Evolutionary conservation across 176 grass and related monocot genomes (phyloP).

Genomic region (Rhynchospora breviuscula): DNA sequence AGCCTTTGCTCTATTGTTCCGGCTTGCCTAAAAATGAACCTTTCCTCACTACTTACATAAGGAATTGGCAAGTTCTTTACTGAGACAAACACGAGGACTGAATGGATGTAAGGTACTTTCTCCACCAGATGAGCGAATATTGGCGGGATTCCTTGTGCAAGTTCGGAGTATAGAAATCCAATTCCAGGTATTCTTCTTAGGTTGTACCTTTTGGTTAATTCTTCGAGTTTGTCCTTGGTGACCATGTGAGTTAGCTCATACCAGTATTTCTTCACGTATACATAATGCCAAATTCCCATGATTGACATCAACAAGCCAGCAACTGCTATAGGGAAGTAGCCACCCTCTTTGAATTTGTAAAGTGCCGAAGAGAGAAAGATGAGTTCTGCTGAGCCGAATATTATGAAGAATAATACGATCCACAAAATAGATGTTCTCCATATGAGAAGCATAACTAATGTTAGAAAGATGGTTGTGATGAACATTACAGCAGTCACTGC

Average conservation of each 20-base stretch:
- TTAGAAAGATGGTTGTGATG: constrained; percentile 47
- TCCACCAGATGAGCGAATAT: constrained; percentile 62
- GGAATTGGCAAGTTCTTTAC: constrained; percentile 64
- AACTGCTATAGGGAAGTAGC: constrained; percentile 57
- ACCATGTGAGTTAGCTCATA: constrained; percentile 44
- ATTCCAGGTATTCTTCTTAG: constrained; percentile 44
- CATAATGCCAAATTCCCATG: constrained; percentile 83
- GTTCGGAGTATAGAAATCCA: constrained; percentile 68
- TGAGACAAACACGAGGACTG: constrained; percentile 61
- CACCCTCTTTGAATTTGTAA: constrained; percentile 63
- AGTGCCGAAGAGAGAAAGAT: constrained; percentile 62
- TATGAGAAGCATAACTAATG: constrained; percentile 50
- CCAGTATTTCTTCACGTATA: constrained; percentile 43
- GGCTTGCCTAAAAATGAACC: constrained; percentile 60
- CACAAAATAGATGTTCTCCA: constrained; percentile 41
- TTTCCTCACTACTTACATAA: constrained; percentile 36
- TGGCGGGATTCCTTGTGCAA: constrained; percentile 72
- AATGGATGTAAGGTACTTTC: constrained; percentile 60
- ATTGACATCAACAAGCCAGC: constrained; percentile 34
- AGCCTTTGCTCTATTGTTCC: constrained; percentile 2
- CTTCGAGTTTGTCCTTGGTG: constrained; percentile 25
- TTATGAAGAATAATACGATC: constrained; percentile 41
- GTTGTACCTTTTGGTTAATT: constrained; percentile 11
- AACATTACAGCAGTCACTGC: constrained; percentile 43
- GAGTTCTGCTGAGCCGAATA: constrained; percentile 43